Conservation (phyloP, 2,329 filamentous ascomycete genomes). For the Pezicula rhizophila region DNA sequence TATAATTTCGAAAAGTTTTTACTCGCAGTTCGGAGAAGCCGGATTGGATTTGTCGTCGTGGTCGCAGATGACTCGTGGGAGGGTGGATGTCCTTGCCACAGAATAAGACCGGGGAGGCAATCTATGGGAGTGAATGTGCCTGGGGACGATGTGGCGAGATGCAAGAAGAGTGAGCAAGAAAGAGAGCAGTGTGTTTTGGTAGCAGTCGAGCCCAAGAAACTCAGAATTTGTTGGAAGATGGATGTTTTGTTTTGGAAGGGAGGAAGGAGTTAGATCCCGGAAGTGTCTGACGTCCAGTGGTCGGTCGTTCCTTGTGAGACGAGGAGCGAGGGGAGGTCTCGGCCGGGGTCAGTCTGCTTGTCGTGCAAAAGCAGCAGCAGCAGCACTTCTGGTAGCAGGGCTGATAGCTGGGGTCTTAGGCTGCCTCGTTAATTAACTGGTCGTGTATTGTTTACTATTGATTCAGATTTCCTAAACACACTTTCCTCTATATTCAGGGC, state of each 20-base stretch:
- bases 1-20: neutral
- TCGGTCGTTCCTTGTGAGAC: neutral
- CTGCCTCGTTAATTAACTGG: too few relatives aligned
- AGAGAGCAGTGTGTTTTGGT: neutral
- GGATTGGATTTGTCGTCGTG: neutral
- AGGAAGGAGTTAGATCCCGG: neutral
- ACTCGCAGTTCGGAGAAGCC: neutral
- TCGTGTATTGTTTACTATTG: too few relatives aligned
- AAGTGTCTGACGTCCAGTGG: too few relatives aligned
- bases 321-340: neutral
- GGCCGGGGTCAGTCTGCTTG: neutral
- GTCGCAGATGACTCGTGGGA: neutral
- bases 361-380: neutral
- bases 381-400: too few relatives aligned
- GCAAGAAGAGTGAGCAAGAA: neutral
- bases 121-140: too few relatives aligned
- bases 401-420: too few relatives aligned
- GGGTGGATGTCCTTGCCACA: neutral
- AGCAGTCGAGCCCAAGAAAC: too few relatives aligned
- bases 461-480: too few relatives aligned
- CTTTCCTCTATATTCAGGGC: too few relatives aligned
- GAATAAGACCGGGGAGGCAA: too few relatives aligned
- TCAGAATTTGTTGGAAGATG: neutral
- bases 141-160: too few relatives aligned
- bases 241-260: neutral